Base-by-base conservation (phyloP, 176 grass and related monocot genomes). In the Zoysia japonica region DNA sequence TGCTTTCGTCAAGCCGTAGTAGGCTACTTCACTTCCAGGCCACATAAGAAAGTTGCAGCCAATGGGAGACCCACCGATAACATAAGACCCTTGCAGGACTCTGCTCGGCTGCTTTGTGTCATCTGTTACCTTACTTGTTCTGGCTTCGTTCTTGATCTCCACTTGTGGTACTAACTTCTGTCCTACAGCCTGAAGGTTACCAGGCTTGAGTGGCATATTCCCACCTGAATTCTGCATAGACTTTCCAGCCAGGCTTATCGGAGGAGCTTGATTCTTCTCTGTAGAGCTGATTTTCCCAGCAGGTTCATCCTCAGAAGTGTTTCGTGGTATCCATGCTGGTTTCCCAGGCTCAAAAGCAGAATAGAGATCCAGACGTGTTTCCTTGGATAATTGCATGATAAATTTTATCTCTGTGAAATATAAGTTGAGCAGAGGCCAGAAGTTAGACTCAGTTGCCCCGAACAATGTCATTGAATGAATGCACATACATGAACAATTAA, bases 31-130 rank as follows among this genome's bases (percentile, higher is more conserved):
- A 17, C 78, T 83, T 77, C 90, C 86, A 71, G 90, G 79, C 77
- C 91, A 95, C 81, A 84, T 79, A 64, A 94, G 76, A 56, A 89
- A 99, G 77, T 99, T 99, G 86, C 90, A 95, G 56, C 88, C 88
- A 75, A 91, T 56, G 41, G 92, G 90, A 47, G 96, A 99, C 75
- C 96, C 90, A 73, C 96, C 96, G 36, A 95, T 78, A 53, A 91
- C 76, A 71, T 93, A 99, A 71, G 89, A 89, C 17, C 92, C 86
- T 79, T 78, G 84, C 44, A 85, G 49, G 15, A 57, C 16, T 45
- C 83, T 80, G 1, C 88, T 82, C 20, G 87, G 64, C 55, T 84
- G 79, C n/a, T 87, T 84, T 35, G 84, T 45, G 36, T 67, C 36
- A 74, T 84, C 65, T 68, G 75, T 78, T 68, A 63, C 45, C 45